Evolutionary conservation across 371 early-diverging fungal genomes (phyloP).

Genomic region (Mucor plumbeus): DNA sequence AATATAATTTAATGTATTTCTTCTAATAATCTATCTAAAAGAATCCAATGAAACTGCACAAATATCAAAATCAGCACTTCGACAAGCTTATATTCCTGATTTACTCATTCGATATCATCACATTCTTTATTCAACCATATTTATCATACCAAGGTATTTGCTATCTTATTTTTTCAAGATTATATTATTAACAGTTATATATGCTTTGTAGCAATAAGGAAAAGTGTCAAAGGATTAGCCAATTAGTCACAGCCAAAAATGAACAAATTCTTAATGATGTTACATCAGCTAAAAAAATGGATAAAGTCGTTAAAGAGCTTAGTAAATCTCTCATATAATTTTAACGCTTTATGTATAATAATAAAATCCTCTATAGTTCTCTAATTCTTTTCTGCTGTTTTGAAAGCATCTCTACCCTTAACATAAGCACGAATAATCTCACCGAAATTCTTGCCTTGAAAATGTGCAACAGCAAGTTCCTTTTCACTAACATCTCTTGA

Average conservation of each 20-base stretch:
- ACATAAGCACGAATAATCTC: conserved; percentile 42
- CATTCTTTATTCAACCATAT: conserved; percentile 4
- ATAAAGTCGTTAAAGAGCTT: conserved; percentile 16
- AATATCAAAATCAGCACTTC: conserved; percentile 10
- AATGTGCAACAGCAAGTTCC: conserved; percentile 69
- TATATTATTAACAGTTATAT: neutral
- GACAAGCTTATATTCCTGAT: conserved; percentile 21
- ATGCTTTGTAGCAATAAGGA: conserved; percentile 3
- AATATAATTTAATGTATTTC: too few species aligned
- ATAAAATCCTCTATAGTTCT: neutral
- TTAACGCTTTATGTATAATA: neutral
- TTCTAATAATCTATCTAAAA: neutral
- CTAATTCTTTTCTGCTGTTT: conserved; percentile 14
- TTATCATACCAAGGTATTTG: conserved; percentile 13
- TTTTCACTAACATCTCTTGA: conserved; percentile 54
- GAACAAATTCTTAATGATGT: conserved; percentile 12
- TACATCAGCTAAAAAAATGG: conserved; percentile 15
- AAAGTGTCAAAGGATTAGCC: neutral
- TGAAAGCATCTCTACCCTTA: conserved; percentile 28
- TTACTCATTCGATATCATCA: conserved; percentile 23
- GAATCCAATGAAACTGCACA: conserved; percentile 4
- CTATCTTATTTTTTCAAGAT: neutral
- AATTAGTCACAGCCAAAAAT: neutral
- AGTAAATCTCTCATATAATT: conserved; percentile 12
- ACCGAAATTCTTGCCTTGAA: conserved; percentile 68